phyloP scores from a whole-genome alignment of 768 basidiomycete genomes.

The Lentinula detonsa region DNA sequence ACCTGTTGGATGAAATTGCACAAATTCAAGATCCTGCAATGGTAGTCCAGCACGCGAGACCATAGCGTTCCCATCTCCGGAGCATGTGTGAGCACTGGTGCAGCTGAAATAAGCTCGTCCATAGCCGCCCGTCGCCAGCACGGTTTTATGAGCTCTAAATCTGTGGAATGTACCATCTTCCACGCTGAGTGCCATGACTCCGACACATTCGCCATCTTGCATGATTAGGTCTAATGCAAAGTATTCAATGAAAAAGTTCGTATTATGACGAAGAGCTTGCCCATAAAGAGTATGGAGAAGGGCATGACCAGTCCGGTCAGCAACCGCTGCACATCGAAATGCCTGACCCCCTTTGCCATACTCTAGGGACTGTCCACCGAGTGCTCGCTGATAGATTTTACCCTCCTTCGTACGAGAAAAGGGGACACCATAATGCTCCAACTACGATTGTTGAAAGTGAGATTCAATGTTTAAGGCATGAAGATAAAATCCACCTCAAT shows the following conservation, averaged over 20 bases:
- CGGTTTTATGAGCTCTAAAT: slow-evolving; percentile 97
- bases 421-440: slow-evolving; percentile 97
- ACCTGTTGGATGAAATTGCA: slow-evolving; percentile 99
- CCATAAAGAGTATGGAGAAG: slow-evolving; percentile 98
- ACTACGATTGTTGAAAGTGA: slow-evolving; percentile 36
- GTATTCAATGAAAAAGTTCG: slow-evolving; percentile 99
- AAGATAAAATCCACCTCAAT: slow-evolving; percentile 55
- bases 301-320: slow-evolving; percentile 97
- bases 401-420: slow-evolving; percentile 98
- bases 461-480: not conserved
- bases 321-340: slow-evolving; percentile 96
- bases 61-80: slow-evolving; percentile 99
- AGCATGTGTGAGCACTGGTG: slow-evolving; percentile 98
- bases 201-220: slow-evolving; percentile 98
- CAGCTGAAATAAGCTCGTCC: slow-evolving; percentile 98
- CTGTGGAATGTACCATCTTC: slow-evolving; percentile 98
- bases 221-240: slow-evolving; percentile 99
- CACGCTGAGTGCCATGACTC: slow-evolving; percentile 99
- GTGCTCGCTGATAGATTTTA: slow-evolving; percentile 99
- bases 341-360: slow-evolving; percentile 98
- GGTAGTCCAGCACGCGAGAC: slow-evolving; percentile 94
- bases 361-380: slow-evolving; percentile 96
- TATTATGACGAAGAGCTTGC: slow-evolving; percentile 97
- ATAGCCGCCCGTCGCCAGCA: slow-evolving; percentile 96
- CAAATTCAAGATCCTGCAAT: slow-evolving; percentile 95